A percentile compares a stretch with the other conserved stretches of the same genome.
phyloP scores from a whole-genome alignment of 148 eudicot genomes.

The Dysphania ambrosioides region DNA sequence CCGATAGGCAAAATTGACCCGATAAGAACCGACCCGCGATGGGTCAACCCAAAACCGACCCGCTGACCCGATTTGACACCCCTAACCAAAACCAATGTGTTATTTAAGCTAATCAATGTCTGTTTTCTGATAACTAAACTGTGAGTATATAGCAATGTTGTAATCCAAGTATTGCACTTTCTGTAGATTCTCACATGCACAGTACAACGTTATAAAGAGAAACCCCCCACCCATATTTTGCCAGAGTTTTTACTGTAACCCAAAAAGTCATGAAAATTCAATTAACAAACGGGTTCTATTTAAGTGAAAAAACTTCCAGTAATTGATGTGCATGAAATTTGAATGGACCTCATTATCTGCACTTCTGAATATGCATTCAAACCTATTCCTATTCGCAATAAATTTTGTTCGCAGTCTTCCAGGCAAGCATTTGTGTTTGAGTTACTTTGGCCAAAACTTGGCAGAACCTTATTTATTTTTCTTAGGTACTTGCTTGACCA shows the following conservation, averaged over 20 bases:
- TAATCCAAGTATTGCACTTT: no score
- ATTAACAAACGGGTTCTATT: not conserved
- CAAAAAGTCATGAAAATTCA: not conserved
- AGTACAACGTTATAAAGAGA: no score
- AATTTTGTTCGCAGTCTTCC: not conserved
- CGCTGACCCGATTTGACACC: no score
- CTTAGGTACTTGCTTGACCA: constrained; percentile 6
- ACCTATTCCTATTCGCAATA: not conserved
- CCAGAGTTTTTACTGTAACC: not conserved
- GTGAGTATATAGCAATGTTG: no score
- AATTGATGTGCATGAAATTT: constrained; percentile 6
- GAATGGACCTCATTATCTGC: constrained; percentile 2
- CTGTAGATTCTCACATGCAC: no score
- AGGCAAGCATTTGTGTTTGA: not conserved
- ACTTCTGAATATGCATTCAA: constrained; percentile 8
- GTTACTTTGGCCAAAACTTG: not conserved
- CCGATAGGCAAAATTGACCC: no score
- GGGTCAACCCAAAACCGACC: no score
- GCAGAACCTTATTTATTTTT: not conserved
- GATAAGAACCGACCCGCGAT: no score
- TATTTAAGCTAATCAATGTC: no score
- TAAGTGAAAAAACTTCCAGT: not conserved
- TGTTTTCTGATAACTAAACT: no score
- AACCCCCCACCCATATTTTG: not conserved
- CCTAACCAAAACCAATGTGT: no score